Conservation (phyloP, 192 early-diverging fungal genomes). For the Powellomyces hirtus region DNA sequence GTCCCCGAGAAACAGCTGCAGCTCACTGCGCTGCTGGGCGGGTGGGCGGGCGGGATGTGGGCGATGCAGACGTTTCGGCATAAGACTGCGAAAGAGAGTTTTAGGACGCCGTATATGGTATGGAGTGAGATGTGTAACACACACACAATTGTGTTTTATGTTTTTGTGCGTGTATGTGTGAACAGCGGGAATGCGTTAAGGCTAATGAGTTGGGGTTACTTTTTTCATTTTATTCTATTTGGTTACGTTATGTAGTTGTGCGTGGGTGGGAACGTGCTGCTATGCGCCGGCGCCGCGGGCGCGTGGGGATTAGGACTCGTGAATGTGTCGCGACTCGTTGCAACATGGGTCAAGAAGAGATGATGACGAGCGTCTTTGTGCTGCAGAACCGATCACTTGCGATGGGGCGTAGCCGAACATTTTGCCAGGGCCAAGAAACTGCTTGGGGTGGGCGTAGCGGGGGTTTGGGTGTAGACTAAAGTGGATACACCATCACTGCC, state of each 20-base stretch:
- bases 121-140: not conserved
- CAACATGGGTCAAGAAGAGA: not conserved
- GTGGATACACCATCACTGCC: too few species aligned
- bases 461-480: too few species aligned
- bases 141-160: not conserved
- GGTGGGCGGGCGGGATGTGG: slow-evolving; percentile 52
- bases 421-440: too few species aligned
- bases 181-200: not conserved
- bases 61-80: slow-evolving; percentile 54
- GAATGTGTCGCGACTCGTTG: not conserved
- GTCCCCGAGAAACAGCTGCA: slow-evolving; percentile 50
- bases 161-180: not conserved
- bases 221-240: not conserved
- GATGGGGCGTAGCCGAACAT: too few species aligned
- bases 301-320: slow-evolving; percentile 9
- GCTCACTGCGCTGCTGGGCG: slow-evolving; percentile 48
- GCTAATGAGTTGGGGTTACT: not conserved
- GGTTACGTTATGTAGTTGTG: not conserved
- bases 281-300: slow-evolving; percentile 2
- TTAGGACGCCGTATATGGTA: slow-evolving; percentile 44
- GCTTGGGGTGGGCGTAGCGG: too few species aligned
- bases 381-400: too few species aligned
- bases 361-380: too few species aligned
- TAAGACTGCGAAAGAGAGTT: slow-evolving; percentile 54
- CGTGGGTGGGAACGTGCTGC: slow-evolving; percentile 15